A percentile compares a stretch with the other conserved stretches of the same genome.
Conservation (phyloP, 371 early-diverging fungal genomes). For the Mortierella sp. region DNA sequence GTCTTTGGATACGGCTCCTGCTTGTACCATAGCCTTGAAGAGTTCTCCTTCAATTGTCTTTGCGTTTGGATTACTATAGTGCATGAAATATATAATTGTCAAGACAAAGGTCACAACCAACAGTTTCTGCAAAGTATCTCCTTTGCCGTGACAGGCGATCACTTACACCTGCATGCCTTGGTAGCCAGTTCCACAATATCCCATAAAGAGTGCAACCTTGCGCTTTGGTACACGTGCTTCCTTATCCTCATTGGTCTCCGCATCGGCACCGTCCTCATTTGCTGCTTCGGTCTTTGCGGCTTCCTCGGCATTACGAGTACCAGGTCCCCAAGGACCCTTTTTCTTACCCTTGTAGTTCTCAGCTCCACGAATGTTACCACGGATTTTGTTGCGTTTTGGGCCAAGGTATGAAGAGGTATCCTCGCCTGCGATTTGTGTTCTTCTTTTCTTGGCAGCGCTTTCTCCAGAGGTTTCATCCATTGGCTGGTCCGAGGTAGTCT, state of each 20-base stretch:
- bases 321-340: conserved; percentile 24
- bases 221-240: conserved; percentile 83
- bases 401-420: conserved; percentile 45
- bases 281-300: conserved; percentile 30
- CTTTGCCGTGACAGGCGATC: neutral
- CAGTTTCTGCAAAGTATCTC: neutral
- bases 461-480: conserved; percentile 2
- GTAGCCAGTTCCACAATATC: conserved; percentile 96
- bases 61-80: conserved; percentile 73
- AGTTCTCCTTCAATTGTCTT: conserved; percentile 87
- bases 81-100: neutral
- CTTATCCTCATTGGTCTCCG: conserved; percentile 21
- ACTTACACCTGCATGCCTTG: conserved; percentile 95
- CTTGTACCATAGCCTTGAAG: conserved; percentile 79
- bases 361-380: conserved; percentile 53
- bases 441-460: conserved; percentile 39
- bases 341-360: conserved; percentile 53
- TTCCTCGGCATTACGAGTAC: conserved; percentile 43
- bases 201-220: conserved; percentile 89
- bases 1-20: conserved; percentile 81
- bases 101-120: neutral
- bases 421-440: conserved; percentile 26
- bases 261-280: conserved; percentile 1
- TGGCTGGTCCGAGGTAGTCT: conserved; percentile 6
- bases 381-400: conserved; percentile 38